These are phyloP conservation scores for Clonostachys rosea DNA, from an alignment of 2,329 filamentous ascomycete species.

Conservation along the genomic window DNA sequence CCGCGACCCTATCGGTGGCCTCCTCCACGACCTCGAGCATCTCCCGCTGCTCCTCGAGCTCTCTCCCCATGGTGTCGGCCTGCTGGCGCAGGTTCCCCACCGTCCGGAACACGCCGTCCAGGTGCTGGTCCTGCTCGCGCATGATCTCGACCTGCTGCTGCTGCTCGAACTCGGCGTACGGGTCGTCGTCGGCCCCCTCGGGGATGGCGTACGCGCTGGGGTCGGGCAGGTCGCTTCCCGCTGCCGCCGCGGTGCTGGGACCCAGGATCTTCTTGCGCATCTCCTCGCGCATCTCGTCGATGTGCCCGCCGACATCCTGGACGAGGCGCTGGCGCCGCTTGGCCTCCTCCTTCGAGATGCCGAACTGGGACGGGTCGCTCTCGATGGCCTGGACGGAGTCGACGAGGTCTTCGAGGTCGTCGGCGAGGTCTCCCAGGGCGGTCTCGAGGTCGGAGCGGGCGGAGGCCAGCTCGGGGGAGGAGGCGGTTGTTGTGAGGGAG, in stretches of 20 bases:
- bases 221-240: slow-evolving; percentile 39
- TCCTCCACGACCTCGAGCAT: slow-evolving; percentile 83
- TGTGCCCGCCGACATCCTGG: slow-evolving; percentile 81
- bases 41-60: slow-evolving; percentile 90
- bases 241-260: slow-evolving; percentile 16
- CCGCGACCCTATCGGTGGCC: slow-evolving; percentile 81
- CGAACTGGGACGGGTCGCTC: slow-evolving; percentile 80
- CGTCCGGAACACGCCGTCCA: slow-evolving; percentile 89
- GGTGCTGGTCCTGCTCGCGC: slow-evolving; percentile 87
- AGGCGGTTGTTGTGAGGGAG: slow-evolving; percentile 67
- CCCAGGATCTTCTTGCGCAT: slow-evolving; percentile 54
- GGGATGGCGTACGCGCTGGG: slow-evolving; percentile 55
- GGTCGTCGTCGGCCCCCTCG: slow-evolving; percentile 34
- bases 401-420: slow-evolving; percentile 85
- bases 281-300: slow-evolving; percentile 86
- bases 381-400: slow-evolving; percentile 86
- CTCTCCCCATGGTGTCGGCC: slow-evolving; percentile 92
- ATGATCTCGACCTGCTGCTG: slow-evolving; percentile 89
- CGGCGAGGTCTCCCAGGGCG: slow-evolving; percentile 63
- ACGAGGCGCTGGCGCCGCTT: slow-evolving; percentile 76
- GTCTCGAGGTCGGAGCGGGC: slow-evolving; percentile 66
- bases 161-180: slow-evolving; percentile 81
- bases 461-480: slow-evolving; percentile 79
- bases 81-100: slow-evolving; percentile 87
- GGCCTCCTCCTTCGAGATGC: slow-evolving; percentile 79